Evolutionary conservation across 2,329 filamentous ascomycete genomes (phyloP), one percentile per base, ranked within the genome.

Genomic region (Fusarium continuum): DNA sequence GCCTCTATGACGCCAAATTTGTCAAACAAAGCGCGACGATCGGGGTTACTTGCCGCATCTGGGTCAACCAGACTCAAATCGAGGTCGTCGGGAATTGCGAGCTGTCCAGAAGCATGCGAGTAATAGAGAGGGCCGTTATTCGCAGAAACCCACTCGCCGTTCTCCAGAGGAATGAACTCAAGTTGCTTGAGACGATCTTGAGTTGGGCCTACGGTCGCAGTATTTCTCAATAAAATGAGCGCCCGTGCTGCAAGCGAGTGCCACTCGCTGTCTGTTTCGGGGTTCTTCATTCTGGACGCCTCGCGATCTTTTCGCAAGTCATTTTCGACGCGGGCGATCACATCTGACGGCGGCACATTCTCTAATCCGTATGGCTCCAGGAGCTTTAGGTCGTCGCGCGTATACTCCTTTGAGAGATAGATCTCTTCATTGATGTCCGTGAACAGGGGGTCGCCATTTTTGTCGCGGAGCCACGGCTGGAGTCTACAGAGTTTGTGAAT

Each of bases 321-420:
- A 1, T 6, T 45, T 5, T 51, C 34, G n/a, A 68, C 41, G 0
- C 54, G 65, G 4, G 16, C 6, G 1, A 70, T 45, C 2, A 55
- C 38, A 1, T 54, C 56, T 0, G 10, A 8, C 4, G 29, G 25
- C 1, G 28, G 48, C 4, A 61, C 8, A 5, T 11, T 28, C 4
- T 35, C 7, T 2, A 70, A 8, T 1, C 66, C 66, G 9, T 69
- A 69, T 0, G 54, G 36, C 11, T 22, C 25, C 7, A 69, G 6
- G 0, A 56, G 14, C 0, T 34, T 20, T 3, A 67, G 6, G 8
- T 68, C 65, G 0, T 36, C 31, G 1, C 16, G 29, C 2, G 6
- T 8, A 20, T 70, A 70, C 19, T 55, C 51, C 11, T 61, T 67
- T 4, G 68, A 50, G 10, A 70, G 45, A 4, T 70, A 70, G 3